phyloP scores from a whole-genome alignment of 148 eudicot species.

The Rhododendron williamsianum region DNA sequence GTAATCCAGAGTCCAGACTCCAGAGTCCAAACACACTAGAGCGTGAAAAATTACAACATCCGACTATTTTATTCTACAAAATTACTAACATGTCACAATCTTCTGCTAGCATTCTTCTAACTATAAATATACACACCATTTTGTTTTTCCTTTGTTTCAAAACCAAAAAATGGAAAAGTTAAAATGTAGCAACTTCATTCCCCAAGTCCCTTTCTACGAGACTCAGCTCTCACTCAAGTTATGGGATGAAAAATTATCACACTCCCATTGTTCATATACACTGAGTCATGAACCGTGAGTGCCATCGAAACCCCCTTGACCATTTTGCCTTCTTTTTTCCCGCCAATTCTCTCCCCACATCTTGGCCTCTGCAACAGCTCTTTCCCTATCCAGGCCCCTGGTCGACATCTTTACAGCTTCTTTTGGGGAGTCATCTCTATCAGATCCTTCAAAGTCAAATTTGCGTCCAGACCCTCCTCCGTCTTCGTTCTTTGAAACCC shows the following conservation, averaged over 20 bases:
- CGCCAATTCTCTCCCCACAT: constrained; percentile 26
- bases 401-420: constrained; percentile 10
- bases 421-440: constrained; percentile 17
- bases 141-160: not conserved
- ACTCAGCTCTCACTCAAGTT: not conserved
- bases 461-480: constrained; percentile 14
- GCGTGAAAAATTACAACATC: not conserved
- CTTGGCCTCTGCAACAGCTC: constrained; percentile 23
- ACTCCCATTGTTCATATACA: not conserved
- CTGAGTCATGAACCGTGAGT: not conserved
- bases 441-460: constrained; percentile 18
- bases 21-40: not conserved
- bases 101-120: not conserved
- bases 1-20: not conserved
- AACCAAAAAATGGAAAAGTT: not conserved
- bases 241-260: not conserved
- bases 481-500: constrained; percentile 11
- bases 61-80: not conserved
- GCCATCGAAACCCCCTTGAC: constrained; percentile 12
- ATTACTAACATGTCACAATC: not conserved
- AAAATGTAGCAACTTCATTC: not conserved
- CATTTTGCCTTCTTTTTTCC: constrained; percentile 15
- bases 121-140: not conserved
- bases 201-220: constrained; percentile 4
- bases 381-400: constrained; percentile 12